Percentiles rank a stretch among this genome's conserved stretches.
Evolutionary conservation across 2,329 filamentous ascomycete genomes (phyloP).

Genomic region (Penicillium olsonii): DNA sequence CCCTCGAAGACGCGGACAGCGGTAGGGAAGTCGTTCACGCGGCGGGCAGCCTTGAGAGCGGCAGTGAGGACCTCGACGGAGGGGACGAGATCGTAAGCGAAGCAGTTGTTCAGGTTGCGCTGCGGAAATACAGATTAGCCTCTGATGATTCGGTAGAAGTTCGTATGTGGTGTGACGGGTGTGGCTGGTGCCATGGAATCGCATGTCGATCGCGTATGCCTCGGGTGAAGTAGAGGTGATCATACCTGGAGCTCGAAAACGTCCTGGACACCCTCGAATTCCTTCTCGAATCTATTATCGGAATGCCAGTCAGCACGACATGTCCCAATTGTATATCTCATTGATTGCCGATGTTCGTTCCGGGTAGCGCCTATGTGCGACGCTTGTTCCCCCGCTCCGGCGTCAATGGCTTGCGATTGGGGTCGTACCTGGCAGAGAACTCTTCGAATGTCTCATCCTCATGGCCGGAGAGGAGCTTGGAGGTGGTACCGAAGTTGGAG

Average conservation of each 20-base stretch:
- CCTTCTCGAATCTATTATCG: constrained; percentile 88
- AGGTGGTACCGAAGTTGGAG: constrained; percentile 61
- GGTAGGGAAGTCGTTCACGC: constrained; percentile 98
- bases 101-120: constrained; percentile 98
- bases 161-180: constrained; percentile 1
- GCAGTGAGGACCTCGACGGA: constrained; percentile 87
- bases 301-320: constrained; percentile 39
- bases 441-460: constrained; percentile 98
- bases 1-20: constrained; percentile 98
- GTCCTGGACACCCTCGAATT: constrained; percentile 96
- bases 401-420: constrained; percentile 26
- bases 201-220: constrained; percentile 19
- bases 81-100: constrained; percentile 99
- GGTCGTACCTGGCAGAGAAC: constrained; percentile 87
- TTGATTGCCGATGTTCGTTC: constrained; percentile 6
- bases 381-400: constrained; percentile 8
- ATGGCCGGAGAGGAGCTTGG: constrained; percentile 64
- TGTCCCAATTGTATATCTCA: constrained; percentile 17
- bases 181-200: constrained; percentile 15
- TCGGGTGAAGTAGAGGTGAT: constrained; percentile 19
- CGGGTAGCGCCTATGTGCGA: constrained; percentile 16
- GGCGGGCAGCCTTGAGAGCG: constrained; percentile 87
- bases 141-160: constrained; percentile 1
- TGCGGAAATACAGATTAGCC: constrained; percentile 35
- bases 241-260: constrained; percentile 99